Evolutionary conservation across 1,284 basidiomycete genomes (phyloP).

Genomic region (Austroboletus niveus): DNA sequence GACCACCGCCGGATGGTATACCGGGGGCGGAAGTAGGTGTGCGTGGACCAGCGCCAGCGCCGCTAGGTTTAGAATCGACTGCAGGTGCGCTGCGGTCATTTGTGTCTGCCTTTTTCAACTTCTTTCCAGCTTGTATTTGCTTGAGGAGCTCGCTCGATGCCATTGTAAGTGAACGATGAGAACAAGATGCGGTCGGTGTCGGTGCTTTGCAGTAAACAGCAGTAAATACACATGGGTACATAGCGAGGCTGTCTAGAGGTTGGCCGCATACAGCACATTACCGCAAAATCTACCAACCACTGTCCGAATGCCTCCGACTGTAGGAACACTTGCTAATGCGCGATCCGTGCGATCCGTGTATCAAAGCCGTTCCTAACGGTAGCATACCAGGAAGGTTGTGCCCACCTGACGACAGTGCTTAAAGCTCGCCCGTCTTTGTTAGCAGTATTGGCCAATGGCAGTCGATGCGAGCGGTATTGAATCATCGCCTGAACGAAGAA

Average conservation of each 20-base stretch:
- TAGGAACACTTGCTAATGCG: too few species aligned
- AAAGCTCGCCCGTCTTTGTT: neutral
- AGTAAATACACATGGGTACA: slow-evolving; percentile 15
- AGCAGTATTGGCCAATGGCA: too few species aligned
- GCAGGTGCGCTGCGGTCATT: slow-evolving; percentile 77
- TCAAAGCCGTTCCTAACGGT: too few species aligned
- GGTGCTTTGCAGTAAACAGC: slow-evolving; percentile 13
- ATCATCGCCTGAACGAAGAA: too few species aligned
- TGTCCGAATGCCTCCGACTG: too few species aligned
- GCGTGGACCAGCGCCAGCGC: slow-evolving; percentile 38
- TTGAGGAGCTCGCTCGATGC: slow-evolving; percentile 68
- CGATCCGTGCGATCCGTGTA: too few species aligned
- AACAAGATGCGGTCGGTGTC: neutral
- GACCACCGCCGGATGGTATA: slow-evolving; percentile 42
- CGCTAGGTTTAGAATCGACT: slow-evolving; percentile 52
- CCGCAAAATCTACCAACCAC: too few species aligned
- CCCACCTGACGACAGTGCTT: neutral
- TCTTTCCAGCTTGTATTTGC: slow-evolving; percentile 79
- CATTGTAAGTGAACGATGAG: slow-evolving; percentile 39
- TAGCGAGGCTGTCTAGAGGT: too few species aligned
- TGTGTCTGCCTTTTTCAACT: slow-evolving; percentile 77
- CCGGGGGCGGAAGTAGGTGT: slow-evolving; percentile 28
- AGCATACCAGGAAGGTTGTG: too few species aligned
- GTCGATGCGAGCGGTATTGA: too few species aligned
- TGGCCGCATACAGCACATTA: too few species aligned